Evolutionary conservation across 495 filamentous ascomycete genomes (phyloP), one percentile per base, ranked within the genome.

Genomic region (Aspergillus haitiensis): DNA sequence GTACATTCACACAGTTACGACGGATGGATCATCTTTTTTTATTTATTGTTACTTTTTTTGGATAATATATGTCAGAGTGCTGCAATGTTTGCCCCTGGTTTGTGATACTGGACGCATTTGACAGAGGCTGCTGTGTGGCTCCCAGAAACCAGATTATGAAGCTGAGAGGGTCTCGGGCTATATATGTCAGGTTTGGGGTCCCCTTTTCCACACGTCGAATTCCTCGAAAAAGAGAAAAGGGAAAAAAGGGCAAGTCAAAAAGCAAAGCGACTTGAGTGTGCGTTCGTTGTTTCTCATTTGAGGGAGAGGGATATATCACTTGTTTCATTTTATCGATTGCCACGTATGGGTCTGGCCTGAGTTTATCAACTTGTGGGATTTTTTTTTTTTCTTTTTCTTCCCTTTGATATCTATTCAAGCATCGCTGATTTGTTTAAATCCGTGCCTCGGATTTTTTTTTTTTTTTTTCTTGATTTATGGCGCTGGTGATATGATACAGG

Each of bases 1-100:
- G 56, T 70, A 67, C 67, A 62, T 36, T 52, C 21, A 27, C 64
- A 64, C 62, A 64, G 64, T 57, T 59, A 66, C 48, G 67, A 75
- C 74, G 70, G 73, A 73, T 60, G 65, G 68, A 31, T 52, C 49
- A 40, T 58, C 66, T 27, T 27, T 27, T 27, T 27, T 27, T 27
- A 27, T 27, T 27, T 27, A 27, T 27, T 27, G 3, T 27, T 27
- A 27, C 21, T 27, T 27, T 27, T 65, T 63, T 72, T 68, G 70
- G 72, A 64, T 73, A 72, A 72, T 71, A 67, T 52, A 64, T 66
- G 61, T 69, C 56, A 62, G 50, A 58, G 58, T 65, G 67, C 21
- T 27, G 67, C 64, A 67, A 46, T 33, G 18, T 42, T 44, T 45
- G 52, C 56, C 49, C 34, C 56, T 50, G 59, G 62, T 55, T 60